Evolutionary conservation across 1,284 basidiomycete genomes (phyloP), one percentile per base, ranked within the genome.

Genomic region (Cystobasidium pallidum): DNA sequence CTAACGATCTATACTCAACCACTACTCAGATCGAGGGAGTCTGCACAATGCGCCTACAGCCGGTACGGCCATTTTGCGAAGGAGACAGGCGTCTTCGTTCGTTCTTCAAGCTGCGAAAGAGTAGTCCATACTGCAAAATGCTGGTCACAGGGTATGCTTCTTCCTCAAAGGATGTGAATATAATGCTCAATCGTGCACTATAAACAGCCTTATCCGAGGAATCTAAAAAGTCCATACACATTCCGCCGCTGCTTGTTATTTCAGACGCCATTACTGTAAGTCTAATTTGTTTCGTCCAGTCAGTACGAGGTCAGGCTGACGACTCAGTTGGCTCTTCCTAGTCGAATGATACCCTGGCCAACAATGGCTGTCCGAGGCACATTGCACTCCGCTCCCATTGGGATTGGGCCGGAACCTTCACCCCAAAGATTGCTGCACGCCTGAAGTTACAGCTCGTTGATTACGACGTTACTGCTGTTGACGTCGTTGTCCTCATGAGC

Each of bases 401-500:
- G 21, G 26, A 63, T 26, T 75, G 74, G 74, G 49, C 65, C 4
- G 43, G 32, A 15, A 43, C 15, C 15, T 68, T 68, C 41, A 55
- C 63, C 19, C 10, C 7, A 4, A 24, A 47, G 17, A 73, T 72
- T 6, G 52, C 63, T 15, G 21, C 17, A 1, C 55, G 64, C 6
- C 61, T 75, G 6, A 45, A 73, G 24, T 2, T 8, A 2, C 26
- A 30, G 8, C 11, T 76, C 66, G 11, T 88, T 0, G 86, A 86
- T 10, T 86, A 89, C 1, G 84, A 86, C 43, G 81, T 94, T 26
- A 84, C 83, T 0, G 78, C 84, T 43, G 74, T 77, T 1, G 89
- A 94, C 76, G 82, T 87, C 0, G 82, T 85, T 59, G 85, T 83
- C 74, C 80, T 94, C 41, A 87, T 91, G 77, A 84, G 86, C 2